Conservation (phyloP, 2,329 filamentous ascomycete species). For the Penicillium sp. region DNA sequence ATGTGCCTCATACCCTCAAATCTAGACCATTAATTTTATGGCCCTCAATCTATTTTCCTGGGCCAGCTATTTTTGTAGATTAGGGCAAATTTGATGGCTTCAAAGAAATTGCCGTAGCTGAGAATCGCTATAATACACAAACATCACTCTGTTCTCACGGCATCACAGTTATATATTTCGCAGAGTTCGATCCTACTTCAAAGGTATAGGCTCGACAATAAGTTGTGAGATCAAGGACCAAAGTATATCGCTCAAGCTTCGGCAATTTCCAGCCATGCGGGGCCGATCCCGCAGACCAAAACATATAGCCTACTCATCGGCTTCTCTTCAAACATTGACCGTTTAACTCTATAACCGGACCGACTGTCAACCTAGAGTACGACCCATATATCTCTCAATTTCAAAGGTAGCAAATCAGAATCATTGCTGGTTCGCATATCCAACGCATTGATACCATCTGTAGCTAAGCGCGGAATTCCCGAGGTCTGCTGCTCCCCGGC, state of each 20-base stretch:
- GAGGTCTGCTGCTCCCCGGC: neutral
- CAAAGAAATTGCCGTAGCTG: neutral
- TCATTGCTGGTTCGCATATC: neutral
- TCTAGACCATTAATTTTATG: neutral
- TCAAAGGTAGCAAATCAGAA: neutral
- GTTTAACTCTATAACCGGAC: neutral
- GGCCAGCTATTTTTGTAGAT: neutral
- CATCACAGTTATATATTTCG: neutral
- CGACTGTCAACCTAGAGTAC: neutral
- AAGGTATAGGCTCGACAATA: neutral
- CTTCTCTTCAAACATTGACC: neutral
- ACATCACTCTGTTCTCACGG: neutral
- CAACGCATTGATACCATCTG: neutral
- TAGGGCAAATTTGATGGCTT: neutral
- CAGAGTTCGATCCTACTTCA: neutral
- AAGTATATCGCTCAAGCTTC: neutral
- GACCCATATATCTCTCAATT: neutral
- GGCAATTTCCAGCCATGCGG: neutral
- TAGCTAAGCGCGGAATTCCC: slow-evolving; percentile 1
- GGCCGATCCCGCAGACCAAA: neutral
- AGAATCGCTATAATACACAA: neutral
- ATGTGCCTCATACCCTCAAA: neutral
- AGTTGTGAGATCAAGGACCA: neutral
- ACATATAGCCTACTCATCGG: neutral
- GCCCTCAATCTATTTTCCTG: neutral